Evolutionary conservation across 1,284 basidiomycete genomes (phyloP).

Genomic region (Malassezia japonica): DNA sequence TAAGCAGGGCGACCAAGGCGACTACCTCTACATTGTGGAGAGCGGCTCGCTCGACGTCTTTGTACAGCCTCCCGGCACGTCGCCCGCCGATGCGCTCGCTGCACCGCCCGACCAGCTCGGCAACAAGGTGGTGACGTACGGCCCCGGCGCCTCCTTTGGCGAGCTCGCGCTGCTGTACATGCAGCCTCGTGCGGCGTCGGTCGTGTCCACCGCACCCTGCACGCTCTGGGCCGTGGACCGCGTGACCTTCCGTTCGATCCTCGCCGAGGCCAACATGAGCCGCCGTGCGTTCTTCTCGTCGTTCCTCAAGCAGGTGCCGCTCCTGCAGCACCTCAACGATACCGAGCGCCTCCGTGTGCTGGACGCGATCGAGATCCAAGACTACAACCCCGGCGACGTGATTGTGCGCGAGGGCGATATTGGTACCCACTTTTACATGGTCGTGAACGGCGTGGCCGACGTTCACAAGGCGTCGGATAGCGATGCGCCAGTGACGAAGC

Average conservation of each 20-base stretch:
- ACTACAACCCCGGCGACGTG: constrained; percentile 70
- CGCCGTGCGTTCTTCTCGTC: constrained; percentile 89
- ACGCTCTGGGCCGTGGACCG: constrained; percentile 92
- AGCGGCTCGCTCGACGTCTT: constrained; percentile 77
- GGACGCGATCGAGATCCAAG: constrained; percentile 77
- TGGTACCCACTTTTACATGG: constrained; percentile 93
- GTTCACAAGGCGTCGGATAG: constrained; percentile 60
- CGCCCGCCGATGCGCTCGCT: constrained; percentile 14
- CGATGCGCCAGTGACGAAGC: constrained; percentile 57
- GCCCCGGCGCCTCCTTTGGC: constrained; percentile 79
- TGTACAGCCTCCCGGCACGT: constrained; percentile 54
- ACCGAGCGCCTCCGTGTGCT: constrained; percentile 91
- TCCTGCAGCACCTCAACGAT: constrained; percentile 73
- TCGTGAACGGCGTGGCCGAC: constrained; percentile 81
- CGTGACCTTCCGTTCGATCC: constrained; percentile 96
- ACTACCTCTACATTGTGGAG: constrained; percentile 97
- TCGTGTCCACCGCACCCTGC: constrained; percentile 68
- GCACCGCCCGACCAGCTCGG: constrained; percentile 18
- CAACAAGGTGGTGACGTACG: constrained; percentile 58
- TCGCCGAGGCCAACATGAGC: constrained; percentile 53
- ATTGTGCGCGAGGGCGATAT: constrained; percentile 86
- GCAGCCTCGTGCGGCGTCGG: constrained; percentile 86
- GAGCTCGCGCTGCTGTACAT: constrained; percentile 98
- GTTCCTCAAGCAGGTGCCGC: constrained; percentile 81
- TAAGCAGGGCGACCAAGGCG: constrained; percentile 88